phyloP scores from a whole-genome alignment of 2,329 filamentous ascomycete species.

The Epichloe brachyelytri region DNA sequence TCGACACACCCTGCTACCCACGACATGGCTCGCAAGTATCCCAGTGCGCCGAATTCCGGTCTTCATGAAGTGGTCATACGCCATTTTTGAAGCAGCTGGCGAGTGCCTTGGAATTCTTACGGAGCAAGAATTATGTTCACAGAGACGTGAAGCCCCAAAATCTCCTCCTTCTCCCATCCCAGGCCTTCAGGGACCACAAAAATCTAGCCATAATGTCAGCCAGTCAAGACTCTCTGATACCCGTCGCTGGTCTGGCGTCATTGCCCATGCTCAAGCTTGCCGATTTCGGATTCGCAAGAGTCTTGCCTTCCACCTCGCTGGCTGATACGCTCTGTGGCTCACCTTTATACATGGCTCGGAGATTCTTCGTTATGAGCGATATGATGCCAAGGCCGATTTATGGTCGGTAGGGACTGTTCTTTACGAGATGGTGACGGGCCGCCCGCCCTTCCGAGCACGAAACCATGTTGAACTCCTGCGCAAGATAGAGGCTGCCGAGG shows the following conservation, averaged over 20 bases:
- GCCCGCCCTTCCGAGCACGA: constrained; percentile 77
- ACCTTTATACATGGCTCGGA: constrained; percentile 96
- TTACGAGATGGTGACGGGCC: constrained; percentile 88
- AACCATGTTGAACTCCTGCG: constrained; percentile 91
- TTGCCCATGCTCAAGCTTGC: constrained; percentile 95
- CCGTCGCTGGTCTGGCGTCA: constrained; percentile 66
- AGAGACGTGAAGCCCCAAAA: constrained; percentile 98
- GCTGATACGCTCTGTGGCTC: constrained; percentile 95
- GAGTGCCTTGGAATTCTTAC: constrained; percentile 81
- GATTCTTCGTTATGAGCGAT: constrained; percentile 92
- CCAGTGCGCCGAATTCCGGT: constrained; percentile 69
- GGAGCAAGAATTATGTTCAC: constrained; percentile 78
- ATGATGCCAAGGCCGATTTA: constrained; percentile 90
- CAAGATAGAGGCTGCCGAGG: constrained; percentile 81
- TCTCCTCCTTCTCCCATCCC: constrained; percentile 73
- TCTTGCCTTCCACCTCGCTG: constrained; percentile 77
- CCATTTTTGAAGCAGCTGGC: constrained; percentile 93
- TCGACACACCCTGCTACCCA: constrained; percentile 66
- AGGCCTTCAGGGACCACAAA: constrained; percentile 49
- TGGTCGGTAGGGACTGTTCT: constrained; percentile 96
- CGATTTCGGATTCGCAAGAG: constrained; percentile 95
- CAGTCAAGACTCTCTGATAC: constrained; percentile 68
- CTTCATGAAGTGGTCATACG: constrained; percentile 92
- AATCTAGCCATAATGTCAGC: constrained; percentile 54
- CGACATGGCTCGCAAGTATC: constrained; percentile 90